These are phyloP conservation scores for Drosera capensis DNA, from an alignment of 148 eudicot genomes.

Conservation along the genomic window DNA sequence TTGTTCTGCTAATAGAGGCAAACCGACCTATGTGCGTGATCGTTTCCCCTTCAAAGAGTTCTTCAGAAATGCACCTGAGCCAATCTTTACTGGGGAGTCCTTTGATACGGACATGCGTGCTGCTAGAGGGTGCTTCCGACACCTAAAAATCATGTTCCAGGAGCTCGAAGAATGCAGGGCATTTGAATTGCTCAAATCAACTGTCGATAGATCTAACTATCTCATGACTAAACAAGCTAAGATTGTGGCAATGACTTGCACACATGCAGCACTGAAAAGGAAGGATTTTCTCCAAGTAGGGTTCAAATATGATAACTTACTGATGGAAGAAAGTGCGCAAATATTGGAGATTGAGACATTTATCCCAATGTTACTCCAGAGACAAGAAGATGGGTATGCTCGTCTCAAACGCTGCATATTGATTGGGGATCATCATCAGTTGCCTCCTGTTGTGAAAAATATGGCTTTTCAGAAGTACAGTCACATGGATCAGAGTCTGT, in stretches of 20 bases:
- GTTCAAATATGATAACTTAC: constrained; percentile 86
- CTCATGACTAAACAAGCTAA: constrained; percentile 97
- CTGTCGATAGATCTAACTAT: constrained; percentile 86
- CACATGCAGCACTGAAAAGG: constrained; percentile 96
- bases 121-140: constrained; percentile 90
- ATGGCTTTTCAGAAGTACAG: constrained; percentile 99
- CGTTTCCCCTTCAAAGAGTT: constrained; percentile 87
- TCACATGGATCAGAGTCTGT: constrained; percentile 99
- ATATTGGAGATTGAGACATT: constrained; percentile 96
- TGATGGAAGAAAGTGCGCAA: constrained; percentile 99
- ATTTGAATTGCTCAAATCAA: constrained; percentile 92
- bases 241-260: constrained; percentile 99
- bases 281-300: constrained; percentile 91
- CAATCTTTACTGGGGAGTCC: constrained; percentile 69
- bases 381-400: constrained; percentile 97
- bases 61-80: constrained; percentile 69
- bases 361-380: constrained; percentile 96
- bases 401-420: constrained; percentile 95
- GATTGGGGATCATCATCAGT: constrained; percentile 98
- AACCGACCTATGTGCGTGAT: constrained; percentile 59
- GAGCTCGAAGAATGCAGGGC: constrained; percentile 99
- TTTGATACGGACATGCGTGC: constrained; percentile 82
- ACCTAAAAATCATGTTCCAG: constrained; percentile 78
- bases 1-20: constrained; percentile 56
- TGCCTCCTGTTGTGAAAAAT: constrained; percentile 98